Evolutionary conservation across 2,329 filamentous ascomycete species (phyloP), one percentile per base, ranked within the genome.

Genomic region (Trichoderma gracile): DNA sequence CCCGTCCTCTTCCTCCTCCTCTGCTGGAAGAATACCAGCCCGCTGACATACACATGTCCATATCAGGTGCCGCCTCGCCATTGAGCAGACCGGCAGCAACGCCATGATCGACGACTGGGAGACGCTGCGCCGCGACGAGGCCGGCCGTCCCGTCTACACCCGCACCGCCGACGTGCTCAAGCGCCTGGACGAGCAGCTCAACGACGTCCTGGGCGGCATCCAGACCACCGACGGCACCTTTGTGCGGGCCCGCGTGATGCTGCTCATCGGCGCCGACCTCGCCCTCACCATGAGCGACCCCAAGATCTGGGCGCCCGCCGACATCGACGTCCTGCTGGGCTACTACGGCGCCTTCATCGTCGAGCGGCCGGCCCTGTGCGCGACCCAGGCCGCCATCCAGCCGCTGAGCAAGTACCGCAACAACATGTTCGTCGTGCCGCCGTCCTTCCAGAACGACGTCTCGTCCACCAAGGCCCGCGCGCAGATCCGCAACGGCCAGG

Each of bases 61-160:
- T 5, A 3, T 17, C 15, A 64, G 60, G 65, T 95, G 91, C 76
- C 85, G 89, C 71, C 81, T 93, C 33, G 92, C 91, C 12, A 88
- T 92, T 25, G 83, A 86, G 68, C 82, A 89, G 69, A 88, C 89
- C 58, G 88, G 89, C 63, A 85, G 86, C 70, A 92, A 89, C 86
- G 81, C 94, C 66, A 91, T 91, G 86, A 89, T 93, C 50, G 91
- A 95, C 74, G 86, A 89, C 0, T 94, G 89, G 88, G 92, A 96
- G 81, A 89, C 91, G 43, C 45, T 67, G 40, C 69, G 67, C 46
- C 64, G 63, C 38, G 69, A 70, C 55, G 61, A 57, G 3, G 30
- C 43, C 12, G 64, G 90, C 65, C 89, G 94, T 76, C 87, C 89
- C 67, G 85, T 90, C 66, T 97, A 96, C 74, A 88, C 91, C 64